Percentiles rank a stretch among this genome's conserved stretches.
These are phyloP conservation scores for Termitomyces sp. DNA, from an alignment of 768 basidiomycete genomes.

Conservation along the genomic window DNA sequence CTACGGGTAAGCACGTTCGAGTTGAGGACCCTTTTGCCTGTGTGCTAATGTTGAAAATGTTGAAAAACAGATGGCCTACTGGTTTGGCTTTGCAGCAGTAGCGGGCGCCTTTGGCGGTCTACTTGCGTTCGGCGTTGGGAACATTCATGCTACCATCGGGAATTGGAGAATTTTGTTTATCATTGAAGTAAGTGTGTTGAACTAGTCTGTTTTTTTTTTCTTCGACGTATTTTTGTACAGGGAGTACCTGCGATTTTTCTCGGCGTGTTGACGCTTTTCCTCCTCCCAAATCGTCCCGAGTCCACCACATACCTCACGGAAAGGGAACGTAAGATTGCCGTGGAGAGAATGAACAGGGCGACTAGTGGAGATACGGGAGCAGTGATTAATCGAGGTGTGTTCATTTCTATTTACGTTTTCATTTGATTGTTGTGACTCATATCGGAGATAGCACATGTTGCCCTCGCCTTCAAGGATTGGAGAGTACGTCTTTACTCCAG, in stretches of 20 bases:
- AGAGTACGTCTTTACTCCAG: conserved; percentile 34
- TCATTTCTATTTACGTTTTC: neutral
- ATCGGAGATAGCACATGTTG: conserved; percentile 46
- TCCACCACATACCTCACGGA: conserved; percentile 55
- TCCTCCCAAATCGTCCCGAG: conserved; percentile 70
- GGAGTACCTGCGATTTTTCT: conserved; percentile 65
- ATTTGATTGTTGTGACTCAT: neutral
- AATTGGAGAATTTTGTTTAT: conserved; percentile 69
- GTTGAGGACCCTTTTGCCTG: neutral
- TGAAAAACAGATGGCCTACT: conserved; percentile 53
- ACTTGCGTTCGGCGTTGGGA: conserved; percentile 75
- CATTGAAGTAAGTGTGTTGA: conserved; percentile 46
- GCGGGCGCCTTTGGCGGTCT: conserved; percentile 86
- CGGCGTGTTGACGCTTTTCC: conserved; percentile 46
- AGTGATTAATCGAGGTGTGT: conserved; percentile 54
- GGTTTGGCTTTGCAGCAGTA: conserved; percentile 82
- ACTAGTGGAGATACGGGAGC: conserved; percentile 63
- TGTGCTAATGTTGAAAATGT: neutral
- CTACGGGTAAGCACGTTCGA: conserved; percentile 39
- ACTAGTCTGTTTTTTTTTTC: neutral
- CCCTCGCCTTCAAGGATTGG: conserved; percentile 67
- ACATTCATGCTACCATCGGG: conserved; percentile 41
- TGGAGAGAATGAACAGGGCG: conserved; percentile 64
- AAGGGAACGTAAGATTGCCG: conserved; percentile 51
- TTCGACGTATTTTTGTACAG: conserved; percentile 23